phyloP scores from a whole-genome alignment of 1,284 basidiomycete species.

The Apiotrichum veenhuisii region DNA sequence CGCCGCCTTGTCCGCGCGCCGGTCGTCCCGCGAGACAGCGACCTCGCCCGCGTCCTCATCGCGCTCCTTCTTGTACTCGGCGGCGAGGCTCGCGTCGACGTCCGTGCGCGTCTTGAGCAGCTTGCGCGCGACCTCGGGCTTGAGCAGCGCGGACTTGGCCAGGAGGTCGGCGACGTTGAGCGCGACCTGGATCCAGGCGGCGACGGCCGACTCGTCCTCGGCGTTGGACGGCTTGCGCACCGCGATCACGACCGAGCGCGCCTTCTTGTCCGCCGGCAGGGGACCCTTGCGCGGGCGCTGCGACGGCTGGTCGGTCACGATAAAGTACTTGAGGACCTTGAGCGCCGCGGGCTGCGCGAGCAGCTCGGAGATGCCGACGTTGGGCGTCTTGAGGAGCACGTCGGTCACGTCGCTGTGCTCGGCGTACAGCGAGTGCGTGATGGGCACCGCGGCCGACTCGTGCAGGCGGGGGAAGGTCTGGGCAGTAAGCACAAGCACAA shows the following conservation, averaged over 20 bases:
- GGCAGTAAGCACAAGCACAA: not conserved
- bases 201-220: slow-evolving; percentile 54
- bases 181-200: slow-evolving; percentile 61
- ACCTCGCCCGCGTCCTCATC: slow-evolving; percentile 65
- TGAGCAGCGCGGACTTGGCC: slow-evolving; percentile 51
- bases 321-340: slow-evolving; percentile 67
- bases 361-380: slow-evolving; percentile 57
- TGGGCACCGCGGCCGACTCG: slow-evolving; percentile 37
- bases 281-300: slow-evolving; percentile 59
- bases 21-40: slow-evolving; percentile 57
- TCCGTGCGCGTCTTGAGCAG: slow-evolving; percentile 67
- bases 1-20: slow-evolving; percentile 61
- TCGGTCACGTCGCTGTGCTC: slow-evolving; percentile 77
- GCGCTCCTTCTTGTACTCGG: slow-evolving; percentile 52
- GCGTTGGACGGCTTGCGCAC: slow-evolving; percentile 58
- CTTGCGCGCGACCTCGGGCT: slow-evolving; percentile 74
- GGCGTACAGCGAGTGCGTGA: slow-evolving; percentile 63
- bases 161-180: slow-evolving; percentile 71
- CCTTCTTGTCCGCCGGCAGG: slow-evolving; percentile 53
- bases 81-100: slow-evolving; percentile 53
- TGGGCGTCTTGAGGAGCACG: slow-evolving; percentile 63
- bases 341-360: slow-evolving; percentile 57
- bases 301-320: slow-evolving; percentile 74
- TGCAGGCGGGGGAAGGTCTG: slow-evolving; percentile 45
- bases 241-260: slow-evolving; percentile 69